Evolutionary conservation across 371 early-diverging fungal species (phyloP).

Genomic region (Smittium mucronatum): DNA sequence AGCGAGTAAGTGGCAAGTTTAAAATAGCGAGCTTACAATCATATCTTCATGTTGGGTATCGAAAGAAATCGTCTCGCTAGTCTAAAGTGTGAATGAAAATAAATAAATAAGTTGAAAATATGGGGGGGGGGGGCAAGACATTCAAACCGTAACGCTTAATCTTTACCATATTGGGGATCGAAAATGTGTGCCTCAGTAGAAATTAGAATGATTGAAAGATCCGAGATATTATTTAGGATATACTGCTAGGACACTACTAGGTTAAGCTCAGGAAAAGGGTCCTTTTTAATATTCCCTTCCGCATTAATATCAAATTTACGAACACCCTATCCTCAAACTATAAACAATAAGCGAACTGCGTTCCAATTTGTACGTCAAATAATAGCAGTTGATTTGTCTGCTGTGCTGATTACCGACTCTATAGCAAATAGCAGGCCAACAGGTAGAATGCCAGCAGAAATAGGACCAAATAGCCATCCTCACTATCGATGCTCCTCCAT

Average conservation of each 20-base stretch:
- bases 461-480: no score
- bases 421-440: neutral
- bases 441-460: neutral
- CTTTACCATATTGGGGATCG: neutral
- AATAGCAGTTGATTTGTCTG: neutral
- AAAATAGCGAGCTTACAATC: constrained; percentile 21
- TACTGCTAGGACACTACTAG: no score
- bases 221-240: no score
- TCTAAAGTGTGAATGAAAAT: neutral
- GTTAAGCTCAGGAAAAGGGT: no score
- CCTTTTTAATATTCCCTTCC: neutral
- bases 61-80: constrained; percentile 14
- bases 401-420: neutral
- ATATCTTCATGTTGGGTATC: constrained; percentile 36
- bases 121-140: no score
- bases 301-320: neutral
- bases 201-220: no score
- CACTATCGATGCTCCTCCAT: no score
- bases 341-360: neutral
- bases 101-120: neutral
- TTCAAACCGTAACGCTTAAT: no score
- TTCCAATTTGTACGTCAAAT: neutral
- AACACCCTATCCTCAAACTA: neutral
- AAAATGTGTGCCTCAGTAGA: neutral
- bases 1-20: neutral